phyloP scores from a whole-genome alignment of 2,329 filamentous ascomycete genomes.

The Aspergillus sergii region DNA sequence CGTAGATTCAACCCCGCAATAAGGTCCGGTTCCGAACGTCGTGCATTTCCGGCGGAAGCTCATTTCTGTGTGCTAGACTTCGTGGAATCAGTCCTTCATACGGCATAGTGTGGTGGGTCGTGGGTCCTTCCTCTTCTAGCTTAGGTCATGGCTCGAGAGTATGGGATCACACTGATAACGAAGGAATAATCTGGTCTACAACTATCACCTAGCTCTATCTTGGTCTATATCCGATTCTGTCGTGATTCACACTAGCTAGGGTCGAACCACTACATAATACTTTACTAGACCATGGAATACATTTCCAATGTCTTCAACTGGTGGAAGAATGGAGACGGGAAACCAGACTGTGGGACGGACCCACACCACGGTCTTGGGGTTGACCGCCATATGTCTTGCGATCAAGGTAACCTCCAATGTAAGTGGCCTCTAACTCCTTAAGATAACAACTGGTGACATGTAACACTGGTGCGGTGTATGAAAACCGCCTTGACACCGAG shows the following conservation, averaged over 20 bases:
- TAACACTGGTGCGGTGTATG: no score
- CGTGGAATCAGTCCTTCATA: neutral
- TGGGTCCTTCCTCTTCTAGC: neutral
- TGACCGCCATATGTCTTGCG: no score
- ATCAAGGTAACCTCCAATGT: no score
- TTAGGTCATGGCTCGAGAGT: neutral
- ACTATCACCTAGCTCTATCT: no score
- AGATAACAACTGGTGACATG: no score
- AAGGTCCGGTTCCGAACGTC: neutral
- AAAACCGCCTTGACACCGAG: no score
- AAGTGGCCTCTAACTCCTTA: no score
- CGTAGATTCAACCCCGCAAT: no score
- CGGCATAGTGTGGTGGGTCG: neutral
- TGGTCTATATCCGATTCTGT: no score
- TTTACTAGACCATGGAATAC: neutral
- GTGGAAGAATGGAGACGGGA: neutral
- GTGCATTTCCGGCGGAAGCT: neutral
- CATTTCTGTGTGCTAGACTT: neutral
- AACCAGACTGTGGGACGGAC: neutral
- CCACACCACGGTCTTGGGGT: neutral
- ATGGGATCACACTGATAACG: no score
- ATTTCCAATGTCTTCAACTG: neutral
- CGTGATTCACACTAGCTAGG: no score
- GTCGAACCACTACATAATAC: rapidly evolving
- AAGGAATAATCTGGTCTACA: no score